A percentile compares a stretch with the other conserved stretches of the same genome.
phyloP scores from a whole-genome alignment of 2,329 filamentous ascomycete genomes.

The Epichloe brachyelytri region DNA sequence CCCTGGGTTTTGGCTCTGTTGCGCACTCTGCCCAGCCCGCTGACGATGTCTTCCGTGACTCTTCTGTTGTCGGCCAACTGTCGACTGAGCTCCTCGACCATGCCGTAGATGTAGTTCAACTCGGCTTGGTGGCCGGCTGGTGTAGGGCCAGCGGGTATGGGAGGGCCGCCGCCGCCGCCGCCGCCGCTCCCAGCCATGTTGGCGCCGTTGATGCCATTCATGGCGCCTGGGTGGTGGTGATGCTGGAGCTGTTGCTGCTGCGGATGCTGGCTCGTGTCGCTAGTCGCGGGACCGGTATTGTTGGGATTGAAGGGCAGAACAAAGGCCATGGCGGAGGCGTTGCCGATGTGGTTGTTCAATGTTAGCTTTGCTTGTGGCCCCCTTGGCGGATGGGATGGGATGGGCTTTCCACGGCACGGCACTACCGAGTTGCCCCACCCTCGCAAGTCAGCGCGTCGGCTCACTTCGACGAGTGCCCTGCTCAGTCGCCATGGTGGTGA shows the following conservation, averaged over 20 bases:
- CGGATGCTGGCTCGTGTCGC: constrained; percentile 3
- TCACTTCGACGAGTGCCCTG: no score
- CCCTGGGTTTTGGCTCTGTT: constrained; percentile 39
- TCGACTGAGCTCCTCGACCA: constrained; percentile 54
- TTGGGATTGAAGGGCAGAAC: neutral
- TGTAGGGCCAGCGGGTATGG: constrained; percentile 37
- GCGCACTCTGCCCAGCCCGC: constrained; percentile 48
- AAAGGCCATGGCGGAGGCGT: constrained; percentile 7
- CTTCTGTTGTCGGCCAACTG: constrained; percentile 49
- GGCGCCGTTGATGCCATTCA: constrained; percentile 39
- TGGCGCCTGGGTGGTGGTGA: constrained; percentile 15
- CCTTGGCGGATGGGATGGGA: no score
- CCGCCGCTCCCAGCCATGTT: constrained; percentile 30
- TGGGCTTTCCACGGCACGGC: neutral
- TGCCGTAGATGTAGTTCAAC: constrained; percentile 53
- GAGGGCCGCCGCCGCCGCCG: constrained; percentile 11
- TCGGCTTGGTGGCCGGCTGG: constrained; percentile 57
- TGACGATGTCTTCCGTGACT: constrained; percentile 50
- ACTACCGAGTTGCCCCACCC: neutral
- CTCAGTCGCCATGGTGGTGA: no score
- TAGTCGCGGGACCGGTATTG: constrained; percentile 1
- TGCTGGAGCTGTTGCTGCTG: constrained; percentile 3
- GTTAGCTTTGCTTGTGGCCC: neutral
- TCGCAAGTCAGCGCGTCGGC: no score
- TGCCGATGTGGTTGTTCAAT: neutral